These are phyloP conservation scores for Diospyros lotus DNA, from an alignment of 148 eudicot genomes.

Conservation along the genomic window DNA sequence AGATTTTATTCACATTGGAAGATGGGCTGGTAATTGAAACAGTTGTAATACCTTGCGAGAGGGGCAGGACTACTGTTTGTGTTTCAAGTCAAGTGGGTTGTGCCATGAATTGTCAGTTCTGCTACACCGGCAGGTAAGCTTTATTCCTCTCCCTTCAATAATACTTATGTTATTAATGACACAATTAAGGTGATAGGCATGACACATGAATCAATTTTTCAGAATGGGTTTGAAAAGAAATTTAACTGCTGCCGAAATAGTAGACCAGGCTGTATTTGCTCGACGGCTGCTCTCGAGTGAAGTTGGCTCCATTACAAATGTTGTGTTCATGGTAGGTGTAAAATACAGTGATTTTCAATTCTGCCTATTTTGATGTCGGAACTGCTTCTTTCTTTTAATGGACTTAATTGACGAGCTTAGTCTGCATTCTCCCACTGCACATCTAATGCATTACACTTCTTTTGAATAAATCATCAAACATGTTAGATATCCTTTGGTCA, in stretches of 20 bases:
- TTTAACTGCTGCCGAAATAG: constrained; percentile 80
- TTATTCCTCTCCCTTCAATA: constrained; percentile 5
- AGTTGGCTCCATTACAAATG: constrained; percentile 77
- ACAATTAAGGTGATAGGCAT: not conserved
- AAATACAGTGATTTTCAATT: not conserved
- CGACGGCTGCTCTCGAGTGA: constrained; percentile 69
- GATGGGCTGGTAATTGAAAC: constrained; percentile 94
- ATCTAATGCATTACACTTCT: not conserved
- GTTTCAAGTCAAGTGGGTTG: constrained; percentile 99
- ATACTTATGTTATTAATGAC: not conserved
- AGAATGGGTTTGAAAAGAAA: constrained; percentile 91
- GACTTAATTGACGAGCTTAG: not conserved
- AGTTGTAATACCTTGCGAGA: constrained; percentile 70
- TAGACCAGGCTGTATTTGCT: constrained; percentile 85
- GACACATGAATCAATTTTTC: constrained; percentile 19
- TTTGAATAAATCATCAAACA: no score
- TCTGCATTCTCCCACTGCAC: not conserved
- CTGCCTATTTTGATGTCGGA: not conserved
- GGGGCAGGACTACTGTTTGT: constrained; percentile 87
- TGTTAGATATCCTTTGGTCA: no score
- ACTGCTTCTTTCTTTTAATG: not conserved
- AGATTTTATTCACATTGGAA: constrained; percentile 86
- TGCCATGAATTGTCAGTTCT: constrained; percentile 98
- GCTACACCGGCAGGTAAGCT: constrained; percentile 94
- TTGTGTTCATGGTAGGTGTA: constrained; percentile 75